Evolutionary conservation across 345 rosid genomes (phyloP).

Genomic region (Aquilaria malaccensis): DNA sequence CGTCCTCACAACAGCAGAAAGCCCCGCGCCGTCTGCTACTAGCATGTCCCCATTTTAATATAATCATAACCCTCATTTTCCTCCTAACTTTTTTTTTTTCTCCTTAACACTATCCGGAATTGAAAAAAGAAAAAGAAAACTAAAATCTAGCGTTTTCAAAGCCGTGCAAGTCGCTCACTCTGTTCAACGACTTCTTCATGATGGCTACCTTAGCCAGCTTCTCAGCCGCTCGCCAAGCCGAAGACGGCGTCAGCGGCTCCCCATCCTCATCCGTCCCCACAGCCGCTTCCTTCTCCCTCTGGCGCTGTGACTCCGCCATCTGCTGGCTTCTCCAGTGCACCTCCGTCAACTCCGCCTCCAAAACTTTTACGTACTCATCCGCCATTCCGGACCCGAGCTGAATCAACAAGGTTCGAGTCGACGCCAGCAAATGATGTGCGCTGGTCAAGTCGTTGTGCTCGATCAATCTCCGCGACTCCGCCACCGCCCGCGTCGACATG

Average conservation of each 20-base stretch:
- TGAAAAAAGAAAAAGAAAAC: not conserved
- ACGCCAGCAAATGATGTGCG: slow-evolving; percentile 56
- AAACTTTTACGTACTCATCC: slow-evolving; percentile 30
- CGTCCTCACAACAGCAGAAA: slow-evolving; percentile 7
- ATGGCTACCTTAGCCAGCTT: slow-evolving; percentile 79
- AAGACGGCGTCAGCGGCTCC: slow-evolving; percentile 76
- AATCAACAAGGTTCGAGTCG: slow-evolving; percentile 63
- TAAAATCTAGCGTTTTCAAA: slow-evolving; percentile 92
- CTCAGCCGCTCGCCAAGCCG: slow-evolving; percentile 96
- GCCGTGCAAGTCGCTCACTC: slow-evolving; percentile 90
- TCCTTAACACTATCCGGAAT: not conserved
- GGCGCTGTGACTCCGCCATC: slow-evolving; percentile 24
- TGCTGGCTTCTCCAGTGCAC: slow-evolving; percentile 47
- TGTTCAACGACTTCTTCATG: slow-evolving; percentile 67
- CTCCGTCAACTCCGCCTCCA: slow-evolving; percentile 70
- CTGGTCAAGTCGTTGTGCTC: slow-evolving; percentile 53
- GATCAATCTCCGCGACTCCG: slow-evolving; percentile 62
- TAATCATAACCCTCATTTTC: slow-evolving; percentile 4
- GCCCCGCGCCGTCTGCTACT: slow-evolving; percentile 29
- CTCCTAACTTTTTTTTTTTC: not conserved
- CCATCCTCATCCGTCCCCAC: slow-evolving; percentile 55
- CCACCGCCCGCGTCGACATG: slow-evolving; percentile 58
- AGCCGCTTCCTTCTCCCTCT: slow-evolving; percentile 29
- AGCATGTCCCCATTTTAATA: slow-evolving; percentile 3
- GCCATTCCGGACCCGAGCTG: slow-evolving; percentile 29